Evolutionary conservation across 441 rosid species (phyloP).

Genomic region (Oxalis stricta): DNA sequence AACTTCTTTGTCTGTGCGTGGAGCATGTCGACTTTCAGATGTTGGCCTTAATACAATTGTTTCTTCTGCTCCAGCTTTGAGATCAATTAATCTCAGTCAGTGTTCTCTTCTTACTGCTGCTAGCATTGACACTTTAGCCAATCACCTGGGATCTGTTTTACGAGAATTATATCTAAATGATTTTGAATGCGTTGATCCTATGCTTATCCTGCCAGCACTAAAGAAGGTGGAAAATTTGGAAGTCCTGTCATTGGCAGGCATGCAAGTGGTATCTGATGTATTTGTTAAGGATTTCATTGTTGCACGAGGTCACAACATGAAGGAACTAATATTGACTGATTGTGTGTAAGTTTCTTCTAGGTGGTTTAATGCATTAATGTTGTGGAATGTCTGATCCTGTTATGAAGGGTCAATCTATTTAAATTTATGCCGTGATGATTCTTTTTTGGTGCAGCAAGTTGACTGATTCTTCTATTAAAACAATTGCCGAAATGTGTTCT

Average conservation of each 20-base stretch:
- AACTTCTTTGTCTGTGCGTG: slow-evolving; percentile 48
- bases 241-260: slow-evolving; percentile 60
- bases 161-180: slow-evolving; percentile 66
- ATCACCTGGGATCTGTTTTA: slow-evolving; percentile 44
- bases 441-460: slow-evolving; percentile 46
- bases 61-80: slow-evolving; percentile 50
- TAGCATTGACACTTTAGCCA: slow-evolving; percentile 41
- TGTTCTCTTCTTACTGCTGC: slow-evolving; percentile 66
- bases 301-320: slow-evolving; percentile 42
- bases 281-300: slow-evolving; percentile 31
- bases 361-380: not conserved
- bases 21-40: slow-evolving; percentile 82
- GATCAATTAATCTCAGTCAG: slow-evolving; percentile 61
- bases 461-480: slow-evolving; percentile 64
- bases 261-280: slow-evolving; percentile 45
- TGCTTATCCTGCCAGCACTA: slow-evolving; percentile 48
- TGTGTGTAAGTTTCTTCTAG: slow-evolving; percentile 36
- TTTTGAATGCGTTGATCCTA: slow-evolving; percentile 57
- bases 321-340: slow-evolving; percentile 55
- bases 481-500: slow-evolving; percentile 56
- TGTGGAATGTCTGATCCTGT: slow-evolving; percentile 5
- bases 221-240: slow-evolving; percentile 52
- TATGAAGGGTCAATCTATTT: not conserved
- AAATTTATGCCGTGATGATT: not conserved
- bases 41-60: slow-evolving; percentile 48